A percentile compares a stretch with the other conserved stretches of the same genome.
These are phyloP conservation scores for Elsinoe fawcettii DNA, from an alignment of 2,329 filamentous ascomycete genomes.

Conservation along the genomic window DNA sequence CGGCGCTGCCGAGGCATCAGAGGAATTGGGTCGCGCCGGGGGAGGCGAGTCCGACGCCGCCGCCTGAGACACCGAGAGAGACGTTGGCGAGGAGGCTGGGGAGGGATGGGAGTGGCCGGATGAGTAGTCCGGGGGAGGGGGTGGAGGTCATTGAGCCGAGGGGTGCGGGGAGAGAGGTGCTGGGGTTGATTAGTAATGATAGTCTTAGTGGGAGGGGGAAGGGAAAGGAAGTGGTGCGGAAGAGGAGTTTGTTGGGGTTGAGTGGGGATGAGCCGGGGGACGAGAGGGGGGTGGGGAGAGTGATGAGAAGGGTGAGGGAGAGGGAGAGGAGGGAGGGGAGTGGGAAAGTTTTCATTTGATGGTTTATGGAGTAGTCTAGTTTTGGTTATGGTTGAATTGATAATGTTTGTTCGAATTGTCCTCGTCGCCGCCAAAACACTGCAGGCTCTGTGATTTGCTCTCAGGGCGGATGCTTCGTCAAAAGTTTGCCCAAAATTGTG, in stretches of 20 bases:
- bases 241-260: constrained; percentile 25
- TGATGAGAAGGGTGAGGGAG: constrained; percentile 7
- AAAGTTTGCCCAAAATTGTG: constrained; percentile 1
- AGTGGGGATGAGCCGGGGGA: constrained; percentile 10
- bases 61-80: constrained; percentile 20
- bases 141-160: constrained; percentile 3
- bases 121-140: background rate
- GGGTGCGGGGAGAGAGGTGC: background rate
- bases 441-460: background rate
- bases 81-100: constrained; percentile 16
- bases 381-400: background rate
- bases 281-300: background rate
- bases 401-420: too few species aligned
- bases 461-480: background rate
- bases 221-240: constrained; percentile 23
- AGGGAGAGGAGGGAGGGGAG: constrained; percentile 2
- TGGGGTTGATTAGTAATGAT: constrained; percentile 1
- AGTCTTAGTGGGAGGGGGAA: constrained; percentile 20
- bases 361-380: background rate
- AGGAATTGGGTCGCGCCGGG: constrained; percentile 27
- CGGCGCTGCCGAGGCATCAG: constrained; percentile 26
- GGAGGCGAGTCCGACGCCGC: constrained; percentile 31
- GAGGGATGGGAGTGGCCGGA: constrained; percentile 14
- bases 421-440: background rate
- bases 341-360: constrained; percentile 6